Base-by-base conservation (phyloP, 2,329 filamentous ascomycete species). In the Diaporthe ilicicola region DNA sequence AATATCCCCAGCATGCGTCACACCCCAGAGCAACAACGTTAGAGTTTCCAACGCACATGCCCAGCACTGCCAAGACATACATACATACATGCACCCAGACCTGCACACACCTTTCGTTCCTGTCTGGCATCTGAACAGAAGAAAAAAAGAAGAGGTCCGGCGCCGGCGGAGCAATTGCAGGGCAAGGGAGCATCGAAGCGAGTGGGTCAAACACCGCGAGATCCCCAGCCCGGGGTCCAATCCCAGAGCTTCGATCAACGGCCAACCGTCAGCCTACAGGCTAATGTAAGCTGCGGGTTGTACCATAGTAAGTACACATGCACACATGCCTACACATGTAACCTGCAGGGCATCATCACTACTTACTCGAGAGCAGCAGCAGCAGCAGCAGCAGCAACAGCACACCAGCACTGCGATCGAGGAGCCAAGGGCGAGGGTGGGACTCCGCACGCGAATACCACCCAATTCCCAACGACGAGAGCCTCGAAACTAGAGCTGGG, bases 181-280 rank as follows among this genome's bases (percentile, higher is more conserved):
- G 44, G 59, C 59, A 64, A 50, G 22, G 59, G 48, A 29, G 42
- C 48, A 64, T 19, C 59, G 44, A 64, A n/a, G n/a, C 44, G 42
- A 37, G 59, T 50, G 59, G 59, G 59, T 64, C 59, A 64, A 37
- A 64, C 59, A 64, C 34, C 50, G 59, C 59, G 59, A 64, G 59
- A 50, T 64, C 19, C 37, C 59, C n/a, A 50, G 42, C 9, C 59
- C 44, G 29, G 59, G 59, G 48, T 62, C 42, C 59, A 48, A 48
- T 29, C 34, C 29, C 29, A n/a, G 51, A 39, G 53, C 56, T 62
- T 27, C 59, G 27, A 42, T 50, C 56, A 46, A 62, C 59, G 59
- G 59, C 44, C 59, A 64, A 50, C 44, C 42, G 59, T 50, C 59
- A 50, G 59, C 59, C 59, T 64, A 44, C 59, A 64, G 59, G 59